Conservation (phyloP, 192 early-diverging fungal genomes). For the Anaeromyces robustus region DNA sequence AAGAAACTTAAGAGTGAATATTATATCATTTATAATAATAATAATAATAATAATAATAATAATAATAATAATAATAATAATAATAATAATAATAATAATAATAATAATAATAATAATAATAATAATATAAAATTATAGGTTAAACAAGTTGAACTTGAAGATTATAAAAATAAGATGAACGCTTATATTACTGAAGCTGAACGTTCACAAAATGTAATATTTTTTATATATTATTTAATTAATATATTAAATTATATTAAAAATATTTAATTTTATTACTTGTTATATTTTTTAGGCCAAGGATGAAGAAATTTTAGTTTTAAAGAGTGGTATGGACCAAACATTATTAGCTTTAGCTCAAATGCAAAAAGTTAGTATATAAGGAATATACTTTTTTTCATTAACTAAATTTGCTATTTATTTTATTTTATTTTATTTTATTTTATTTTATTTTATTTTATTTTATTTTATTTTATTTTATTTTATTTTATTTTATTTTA, state of each 20-base stretch:
- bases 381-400: too few species aligned
- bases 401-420: too few species aligned
- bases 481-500: too few species aligned
- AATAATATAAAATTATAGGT: conserved; percentile 11
- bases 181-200: conserved; percentile 17
- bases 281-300: conserved; percentile 28
- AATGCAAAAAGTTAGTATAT: conserved; percentile 37
- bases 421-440: too few species aligned
- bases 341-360: conserved; percentile 56
- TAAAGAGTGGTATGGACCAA: conserved; percentile 70
- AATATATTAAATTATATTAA: too few species aligned
- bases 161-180: conserved; percentile 13
- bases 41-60: too few species aligned
- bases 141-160: conserved; percentile 17
- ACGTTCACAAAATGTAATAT: conserved; percentile 6
- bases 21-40: too few species aligned
- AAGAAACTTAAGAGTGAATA: conserved; percentile 4
- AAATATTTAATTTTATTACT: too few species aligned
- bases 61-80: not conserved
- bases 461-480: too few species aligned
- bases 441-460: too few species aligned
- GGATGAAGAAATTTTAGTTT: conserved; percentile 64
- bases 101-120: conserved; percentile 9
- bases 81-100: conserved; percentile 1
- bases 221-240: not conserved